phyloP scores from a whole-genome alignment of 148 eudicot species.

The Nepenthes gracilis region DNA sequence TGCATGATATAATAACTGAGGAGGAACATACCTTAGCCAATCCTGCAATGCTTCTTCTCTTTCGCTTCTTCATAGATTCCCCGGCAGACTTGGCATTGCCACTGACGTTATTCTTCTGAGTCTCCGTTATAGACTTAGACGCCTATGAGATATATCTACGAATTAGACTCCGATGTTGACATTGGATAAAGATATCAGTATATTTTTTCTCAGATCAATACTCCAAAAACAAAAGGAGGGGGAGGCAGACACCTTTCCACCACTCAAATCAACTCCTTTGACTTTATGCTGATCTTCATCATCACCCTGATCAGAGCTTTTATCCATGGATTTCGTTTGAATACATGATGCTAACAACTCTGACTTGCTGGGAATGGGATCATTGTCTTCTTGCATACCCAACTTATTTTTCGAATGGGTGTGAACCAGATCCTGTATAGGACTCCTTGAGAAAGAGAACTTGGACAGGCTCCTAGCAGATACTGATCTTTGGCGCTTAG shows the following conservation, averaged over 20 bases:
- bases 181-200: not conserved
- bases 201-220: no score
- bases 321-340: constrained; percentile 30
- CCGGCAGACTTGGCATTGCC: constrained; percentile 27
- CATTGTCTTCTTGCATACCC: constrained; percentile 22
- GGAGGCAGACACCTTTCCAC: constrained; percentile 25
- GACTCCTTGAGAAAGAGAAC: constrained; percentile 17
- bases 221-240: not conserved
- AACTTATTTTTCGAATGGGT: constrained; percentile 25
- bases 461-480: constrained; percentile 29
- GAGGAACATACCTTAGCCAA: constrained; percentile 59
- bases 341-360: constrained; percentile 33
- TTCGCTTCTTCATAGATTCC: constrained; percentile 39
- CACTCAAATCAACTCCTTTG: constrained; percentile 20
- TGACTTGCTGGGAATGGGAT: constrained; percentile 29
- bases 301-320: constrained; percentile 23
- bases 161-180: not conserved
- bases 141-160: not conserved
- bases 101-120: constrained; percentile 21
- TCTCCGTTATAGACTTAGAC: not conserved
- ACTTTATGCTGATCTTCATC: constrained; percentile 18
- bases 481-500: constrained; percentile 69
- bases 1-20: no score
- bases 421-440: constrained; percentile 13
- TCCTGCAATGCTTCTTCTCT: constrained; percentile 47